Evolutionary conservation across 306 rosid species (phyloP), one percentile per base, ranked within the genome.

Genomic region (Fragaria ananassa): DNA sequence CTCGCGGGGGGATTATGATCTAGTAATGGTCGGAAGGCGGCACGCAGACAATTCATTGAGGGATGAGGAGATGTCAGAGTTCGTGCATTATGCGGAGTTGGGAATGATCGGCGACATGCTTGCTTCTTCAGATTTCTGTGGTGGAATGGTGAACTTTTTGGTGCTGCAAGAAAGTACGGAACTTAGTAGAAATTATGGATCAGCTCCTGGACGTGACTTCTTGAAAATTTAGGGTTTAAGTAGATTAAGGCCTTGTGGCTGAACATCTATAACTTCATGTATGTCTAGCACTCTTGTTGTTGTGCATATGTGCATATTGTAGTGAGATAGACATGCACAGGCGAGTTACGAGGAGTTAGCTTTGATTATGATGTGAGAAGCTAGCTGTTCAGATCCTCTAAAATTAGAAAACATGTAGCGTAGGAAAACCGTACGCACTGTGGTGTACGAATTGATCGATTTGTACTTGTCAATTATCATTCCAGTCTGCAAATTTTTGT

Each of bases 31-130:
- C 2, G 93, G 96, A 0, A 78, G 83, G 64, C 10, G 86, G 49
- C 86, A 83, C 25, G 12, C 34, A 0, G 53, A 2, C 0, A 66
- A 14, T 50, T 14, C 44, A 11, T 19, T 79, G 8, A 58, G 51
- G 0, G 91, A 88, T 49, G 87, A 78, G 35, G 87, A 83, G 34
- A 88, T 90, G 91, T 1, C 76, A 0, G 78, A 15, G n/a, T 83
- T 90, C 5, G 73, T 88, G 69, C 89, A 86, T 61, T 81, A 83
- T 75, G 70, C 70, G 1, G 87, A 83, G 44, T 82, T 88, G 17
- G 93, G 96, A 5, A 21, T 86, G 61, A 54, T 83, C 13, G 93
- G 91, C 0, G 93, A 88, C 47, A 80, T 85, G 88, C 76, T 88
- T 56, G 80, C 88, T 0, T 86, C 93, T 0, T 3, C 74, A 1